Base-by-base conservation (phyloP, 1,284 basidiomycete species). In the Sphaerobolus stellatus region DNA sequence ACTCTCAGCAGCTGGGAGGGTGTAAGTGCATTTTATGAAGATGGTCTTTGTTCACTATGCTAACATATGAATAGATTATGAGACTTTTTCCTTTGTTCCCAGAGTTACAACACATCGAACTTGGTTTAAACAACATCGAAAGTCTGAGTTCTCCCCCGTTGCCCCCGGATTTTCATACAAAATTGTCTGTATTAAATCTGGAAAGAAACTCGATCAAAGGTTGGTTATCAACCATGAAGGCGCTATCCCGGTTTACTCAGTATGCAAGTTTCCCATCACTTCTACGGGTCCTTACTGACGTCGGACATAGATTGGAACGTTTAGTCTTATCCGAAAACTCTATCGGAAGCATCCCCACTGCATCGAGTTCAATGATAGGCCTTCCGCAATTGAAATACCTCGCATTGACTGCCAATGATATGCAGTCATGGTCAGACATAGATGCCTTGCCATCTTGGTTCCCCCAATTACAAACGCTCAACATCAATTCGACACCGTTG, bases 1-100 rank as follows among this genome's bases (percentile, higher is more conserved):
- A 90, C 88, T 0, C 70, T 85, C 24, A 77, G 86, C 33, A 73
- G 76, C 27, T 96, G 92, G 93, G 61, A 64, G 33, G 85, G 90
- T 61, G 82, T 90, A 33, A 54, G 70, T 56, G 9, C 27, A 7
- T 18, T 2, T n/a, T 14, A 20, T 36, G n/a, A n/a, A n/a, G n/a
- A n/a, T n/a, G n/a, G n/a, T n/a, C n/a, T n/a, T n/a, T n/a, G n/a
- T n/a, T n/a, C n/a, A n/a, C n/a, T n/a, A n/a, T n/a, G n/a, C n/a
- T n/a, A n/a, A n/a, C n/a, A n/a, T n/a, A 34, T 52, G 52, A 25
- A 16, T 56, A 69, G 73, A 57, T 69, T 20, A 70, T 76, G 53
- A 56, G 61, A 14, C 70, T 88, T 27, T 75, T 78, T 6, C 63
- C 58, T 44, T 75, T 69, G 30, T 87, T 96, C 74, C 82, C 86